These are phyloP conservation scores for Talaromyces verruculosus DNA, from an alignment of 2,329 filamentous ascomycete species.

Conservation along the genomic window DNA sequence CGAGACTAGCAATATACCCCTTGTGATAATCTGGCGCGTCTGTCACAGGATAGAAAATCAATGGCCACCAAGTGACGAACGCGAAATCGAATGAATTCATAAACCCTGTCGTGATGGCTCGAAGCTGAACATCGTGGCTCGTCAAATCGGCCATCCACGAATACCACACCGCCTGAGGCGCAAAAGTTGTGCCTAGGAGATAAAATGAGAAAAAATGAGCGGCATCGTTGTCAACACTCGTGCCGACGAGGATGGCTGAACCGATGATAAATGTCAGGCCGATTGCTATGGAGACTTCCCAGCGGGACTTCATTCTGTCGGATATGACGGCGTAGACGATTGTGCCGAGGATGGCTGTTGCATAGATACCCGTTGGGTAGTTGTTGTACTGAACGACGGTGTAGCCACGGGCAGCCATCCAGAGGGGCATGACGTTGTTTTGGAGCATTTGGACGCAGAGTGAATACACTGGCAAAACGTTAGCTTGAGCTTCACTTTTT, in stretches of 20 bases:
- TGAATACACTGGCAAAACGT: slow-evolving; percentile 38
- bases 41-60: slow-evolving; percentile 45
- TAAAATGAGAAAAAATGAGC: slow-evolving; percentile 49
- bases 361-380: slow-evolving; percentile 47
- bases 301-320: slow-evolving; percentile 46
- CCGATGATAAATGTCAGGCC: slow-evolving; percentile 47
- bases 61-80: slow-evolving; percentile 45
- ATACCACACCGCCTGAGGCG: slow-evolving; percentile 51
- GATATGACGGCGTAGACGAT: slow-evolving; percentile 45
- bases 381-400: slow-evolving; percentile 48
- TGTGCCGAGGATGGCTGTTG: slow-evolving; percentile 45
- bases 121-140: slow-evolving; percentile 40
- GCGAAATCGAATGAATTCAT: slow-evolving; percentile 49
- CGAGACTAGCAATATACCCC: slow-evolving; percentile 44
- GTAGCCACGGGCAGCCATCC: slow-evolving; percentile 49
- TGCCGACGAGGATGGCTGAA: slow-evolving; percentile 40
- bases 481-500: not conserved
- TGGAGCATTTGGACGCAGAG: slow-evolving; percentile 45
- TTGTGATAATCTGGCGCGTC: slow-evolving; percentile 43
- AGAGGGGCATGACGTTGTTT: slow-evolving; percentile 50
- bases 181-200: slow-evolving; percentile 47
- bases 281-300: slow-evolving; percentile 47
- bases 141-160: slow-evolving; percentile 49
- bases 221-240: slow-evolving; percentile 29
- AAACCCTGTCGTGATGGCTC: slow-evolving; percentile 48